Evolutionary conservation across 495 filamentous ascomycete species (phyloP).

Genomic region (Parathielavia hyrcaniae): DNA sequence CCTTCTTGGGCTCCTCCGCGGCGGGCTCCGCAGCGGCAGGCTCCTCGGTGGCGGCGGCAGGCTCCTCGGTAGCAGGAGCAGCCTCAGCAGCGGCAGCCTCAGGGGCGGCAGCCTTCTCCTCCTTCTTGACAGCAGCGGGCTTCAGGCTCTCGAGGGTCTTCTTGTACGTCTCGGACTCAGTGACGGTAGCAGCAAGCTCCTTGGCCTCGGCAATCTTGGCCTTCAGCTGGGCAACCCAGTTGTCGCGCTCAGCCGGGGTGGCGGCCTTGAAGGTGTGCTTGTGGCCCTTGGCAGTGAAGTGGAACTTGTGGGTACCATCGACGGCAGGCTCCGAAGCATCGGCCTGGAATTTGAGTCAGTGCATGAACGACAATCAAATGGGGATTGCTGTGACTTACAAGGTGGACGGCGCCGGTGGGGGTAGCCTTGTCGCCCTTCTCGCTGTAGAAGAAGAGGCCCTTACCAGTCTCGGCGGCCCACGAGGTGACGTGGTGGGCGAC

Average conservation of each 20-base stretch:
- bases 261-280: slow-evolving; percentile 86
- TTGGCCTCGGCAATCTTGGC: slow-evolving; percentile 71
- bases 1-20: slow-evolving; percentile 41
- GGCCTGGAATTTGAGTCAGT: slow-evolving; percentile 48
- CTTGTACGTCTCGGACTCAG: slow-evolving; percentile 72
- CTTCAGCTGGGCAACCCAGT: slow-evolving; percentile 77
- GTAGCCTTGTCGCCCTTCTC: slow-evolving; percentile 76
- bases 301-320: slow-evolving; percentile 71
- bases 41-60: slow-evolving; percentile 34
- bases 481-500: slow-evolving; percentile 72
- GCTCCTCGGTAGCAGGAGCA: slow-evolving; percentile 45
- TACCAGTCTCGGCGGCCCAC: slow-evolving; percentile 88
- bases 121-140: slow-evolving; percentile 46
- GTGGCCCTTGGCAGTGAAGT: slow-evolving; percentile 73
- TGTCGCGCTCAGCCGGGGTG: slow-evolving; percentile 71
- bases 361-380: not conserved
- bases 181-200: slow-evolving; percentile 60
- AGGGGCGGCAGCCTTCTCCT: slow-evolving; percentile 38
- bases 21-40: slow-evolving; percentile 43
- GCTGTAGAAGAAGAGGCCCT: slow-evolving; percentile 87
- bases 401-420: slow-evolving; percentile 74
- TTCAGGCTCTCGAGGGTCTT: slow-evolving; percentile 66
- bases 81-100: slow-evolving; percentile 42
- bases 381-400: slow-evolving; percentile 51
- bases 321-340: slow-evolving; percentile 74